phyloP scores from a whole-genome alignment of 116 monocot species.

The Papilionanthe hybrid region DNA sequence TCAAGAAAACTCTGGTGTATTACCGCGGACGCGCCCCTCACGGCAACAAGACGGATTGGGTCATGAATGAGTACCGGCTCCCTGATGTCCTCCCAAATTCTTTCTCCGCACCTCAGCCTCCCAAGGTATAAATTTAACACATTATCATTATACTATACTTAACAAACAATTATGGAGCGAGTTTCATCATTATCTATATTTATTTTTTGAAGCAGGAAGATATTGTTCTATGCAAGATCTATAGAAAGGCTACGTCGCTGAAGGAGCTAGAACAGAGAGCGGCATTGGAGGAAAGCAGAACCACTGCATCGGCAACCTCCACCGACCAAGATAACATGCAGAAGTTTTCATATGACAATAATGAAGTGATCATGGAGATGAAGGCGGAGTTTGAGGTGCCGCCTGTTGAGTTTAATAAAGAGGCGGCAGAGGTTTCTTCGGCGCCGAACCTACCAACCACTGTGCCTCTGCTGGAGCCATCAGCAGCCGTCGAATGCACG shows the following conservation, averaged over 20 bases:
- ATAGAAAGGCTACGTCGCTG: constrained; percentile 62
- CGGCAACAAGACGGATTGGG: constrained; percentile 24
- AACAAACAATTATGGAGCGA: too few relatives aligned
- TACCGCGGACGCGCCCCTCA: constrained; percentile 20
- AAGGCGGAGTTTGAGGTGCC: background rate
- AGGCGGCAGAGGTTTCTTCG: background rate
- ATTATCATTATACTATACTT: too few relatives aligned
- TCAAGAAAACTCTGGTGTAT: constrained; percentile 20
- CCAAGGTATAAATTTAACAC: background rate
- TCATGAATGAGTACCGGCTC: constrained; percentile 28
- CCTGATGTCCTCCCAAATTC: background rate
- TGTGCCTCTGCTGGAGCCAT: background rate
- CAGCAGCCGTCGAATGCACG: constrained; percentile 11
- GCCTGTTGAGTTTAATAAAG: background rate
- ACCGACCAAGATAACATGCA: constrained; percentile 2
- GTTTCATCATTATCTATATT: too few relatives aligned
- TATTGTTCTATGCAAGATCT: constrained; percentile 75
- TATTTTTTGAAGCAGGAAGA: constrained; percentile 28
- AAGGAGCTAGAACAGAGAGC: constrained; percentile 76
- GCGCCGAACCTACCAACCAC: background rate
- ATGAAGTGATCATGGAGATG: background rate
- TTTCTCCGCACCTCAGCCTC: background rate
- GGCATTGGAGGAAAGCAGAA: constrained; percentile 26
- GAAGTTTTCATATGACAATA: background rate
- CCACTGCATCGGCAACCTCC: background rate